Evolutionary conservation across 441 rosid genomes (phyloP).

Genomic region (Populus hybrid): DNA sequence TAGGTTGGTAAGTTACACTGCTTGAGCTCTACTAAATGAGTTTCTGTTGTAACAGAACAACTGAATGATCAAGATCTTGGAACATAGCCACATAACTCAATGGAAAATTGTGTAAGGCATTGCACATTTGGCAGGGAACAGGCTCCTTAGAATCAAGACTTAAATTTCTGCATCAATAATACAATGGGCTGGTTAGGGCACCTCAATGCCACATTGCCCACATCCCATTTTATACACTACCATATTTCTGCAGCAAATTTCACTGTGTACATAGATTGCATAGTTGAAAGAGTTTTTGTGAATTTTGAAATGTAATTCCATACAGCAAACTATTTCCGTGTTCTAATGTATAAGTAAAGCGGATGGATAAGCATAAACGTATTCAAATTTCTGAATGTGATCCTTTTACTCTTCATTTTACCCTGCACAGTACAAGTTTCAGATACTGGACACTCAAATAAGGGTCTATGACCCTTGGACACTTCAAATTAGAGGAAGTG

Average conservation of each 20-base stretch:
- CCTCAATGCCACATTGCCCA: not conserved
- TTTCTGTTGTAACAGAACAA: no score
- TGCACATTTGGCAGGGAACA: no score
- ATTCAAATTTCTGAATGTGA: not conserved
- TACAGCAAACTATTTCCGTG: no score
- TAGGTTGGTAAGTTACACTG: no score
- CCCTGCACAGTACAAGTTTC: not conserved
- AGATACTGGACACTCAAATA: not conserved
- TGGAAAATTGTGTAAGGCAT: no score
- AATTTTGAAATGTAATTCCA: no score
- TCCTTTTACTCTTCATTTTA: not conserved
- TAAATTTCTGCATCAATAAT: no score
- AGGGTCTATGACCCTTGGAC: not conserved
- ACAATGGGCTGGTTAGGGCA: not conserved
- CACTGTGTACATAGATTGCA: not conserved
- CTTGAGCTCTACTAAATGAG: no score
- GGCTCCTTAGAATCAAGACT: no score
- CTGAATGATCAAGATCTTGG: no score
- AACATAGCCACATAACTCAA: no score
- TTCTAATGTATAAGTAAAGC: not conserved
- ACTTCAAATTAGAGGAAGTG: not conserved
- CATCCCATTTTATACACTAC: not conserved
- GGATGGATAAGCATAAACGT: not conserved
- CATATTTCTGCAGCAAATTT: not conserved
- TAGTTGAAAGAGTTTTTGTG: not conserved